Base-by-base conservation (phyloP, 2,329 filamentous ascomycete genomes). In the Balansia obtecta region DNA sequence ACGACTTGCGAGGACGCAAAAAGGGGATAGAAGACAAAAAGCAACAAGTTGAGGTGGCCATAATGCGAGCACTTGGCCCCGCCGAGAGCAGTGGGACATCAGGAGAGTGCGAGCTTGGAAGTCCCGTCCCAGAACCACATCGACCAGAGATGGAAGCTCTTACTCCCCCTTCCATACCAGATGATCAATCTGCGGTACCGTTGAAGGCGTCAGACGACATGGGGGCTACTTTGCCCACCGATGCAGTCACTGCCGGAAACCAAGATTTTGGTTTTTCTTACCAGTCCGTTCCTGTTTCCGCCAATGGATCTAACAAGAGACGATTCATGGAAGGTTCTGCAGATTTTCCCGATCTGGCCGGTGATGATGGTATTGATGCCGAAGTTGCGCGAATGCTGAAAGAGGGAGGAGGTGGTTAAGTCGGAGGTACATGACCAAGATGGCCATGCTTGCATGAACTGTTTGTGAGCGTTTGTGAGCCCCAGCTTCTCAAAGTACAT, bases 1-100 rank as follows among this genome's bases (percentile, higher is more conserved):
- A 74, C 7, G 77, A 85, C 15, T 68, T 97, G 18, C 69, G 73
- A 3, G 73, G 71, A n/a, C 82, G 84, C 50, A 88, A 85, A 58
- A 68, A 71, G 2, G 80, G 82, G 50, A 87, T 89, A 15, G 90
- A 96, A 58, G 71, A 75, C 16, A 90, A 88, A 68, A 95, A 94
- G 66, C 82, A 83, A 48, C 85, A 93, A 45, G 89, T 98, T 8
- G 93, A 98, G 66, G 81, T 91, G 56, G 84, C 81, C 46, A 97
- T 98, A 57, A 88, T 98, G 77, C 81, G 85, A 48, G 88, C 87
- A 9, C 76, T 95, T 20, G 80, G 82, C 13, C 77, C 79, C 1
- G 76, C 82, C 9, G 74, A 78, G 51, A 69, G 71, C 18, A 68
- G 71, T 45, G 66, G 67, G 9, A 71, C 79, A 10, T 68, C 73